phyloP scores from a whole-genome alignment of 768 basidiomycete species.

The Galerina sulciceps region DNA sequence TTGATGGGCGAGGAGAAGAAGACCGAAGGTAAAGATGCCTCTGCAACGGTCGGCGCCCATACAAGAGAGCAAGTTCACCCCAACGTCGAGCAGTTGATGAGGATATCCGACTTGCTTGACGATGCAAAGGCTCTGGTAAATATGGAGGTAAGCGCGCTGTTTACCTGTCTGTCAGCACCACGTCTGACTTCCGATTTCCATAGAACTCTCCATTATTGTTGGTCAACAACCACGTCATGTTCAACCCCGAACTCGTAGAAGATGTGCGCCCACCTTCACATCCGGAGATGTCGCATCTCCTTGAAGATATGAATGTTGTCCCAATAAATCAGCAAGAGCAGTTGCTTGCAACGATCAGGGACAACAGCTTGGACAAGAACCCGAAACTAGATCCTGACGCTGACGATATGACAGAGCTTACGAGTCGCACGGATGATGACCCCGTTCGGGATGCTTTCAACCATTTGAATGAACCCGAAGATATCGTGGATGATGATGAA shows the following conservation, averaged over 20 bases:
- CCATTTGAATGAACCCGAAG: slow-evolving; percentile 43
- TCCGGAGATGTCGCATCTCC: slow-evolving; percentile 13
- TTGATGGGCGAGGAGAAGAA: slow-evolving; percentile 46
- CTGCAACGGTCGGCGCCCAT: slow-evolving; percentile 25
- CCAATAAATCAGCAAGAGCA: slow-evolving; percentile 21
- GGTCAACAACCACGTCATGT: slow-evolving; percentile 37
- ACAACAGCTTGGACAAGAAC: slow-evolving; percentile 18
- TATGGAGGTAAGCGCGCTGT: slow-evolving; percentile 51
- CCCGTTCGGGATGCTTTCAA: slow-evolving; percentile 73
- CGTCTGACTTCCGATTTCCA: not conserved
- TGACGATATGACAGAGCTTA: slow-evolving; percentile 69
- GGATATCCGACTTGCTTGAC: slow-evolving; percentile 81
- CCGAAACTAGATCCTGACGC: slow-evolving; percentile 40
- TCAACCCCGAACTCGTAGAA: slow-evolving; percentile 36
- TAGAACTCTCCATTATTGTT: slow-evolving; percentile 47
- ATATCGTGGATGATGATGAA: slow-evolving; percentile 49
- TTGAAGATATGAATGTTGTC: slow-evolving; percentile 2
- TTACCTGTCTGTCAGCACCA: not conserved
- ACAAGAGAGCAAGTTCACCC: slow-evolving; percentile 64
- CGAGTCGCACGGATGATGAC: slow-evolving; percentile 82
- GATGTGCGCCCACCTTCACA: slow-evolving; percentile 11
- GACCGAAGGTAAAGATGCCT: slow-evolving; percentile 21
- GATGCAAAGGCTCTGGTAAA: slow-evolving; percentile 69
- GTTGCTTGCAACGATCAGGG: slow-evolving; percentile 28
- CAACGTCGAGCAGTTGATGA: slow-evolving; percentile 95